Evolutionary conservation across 192 early-diverging fungal genomes (phyloP).

Genomic region (Coemansia sp.): DNA sequence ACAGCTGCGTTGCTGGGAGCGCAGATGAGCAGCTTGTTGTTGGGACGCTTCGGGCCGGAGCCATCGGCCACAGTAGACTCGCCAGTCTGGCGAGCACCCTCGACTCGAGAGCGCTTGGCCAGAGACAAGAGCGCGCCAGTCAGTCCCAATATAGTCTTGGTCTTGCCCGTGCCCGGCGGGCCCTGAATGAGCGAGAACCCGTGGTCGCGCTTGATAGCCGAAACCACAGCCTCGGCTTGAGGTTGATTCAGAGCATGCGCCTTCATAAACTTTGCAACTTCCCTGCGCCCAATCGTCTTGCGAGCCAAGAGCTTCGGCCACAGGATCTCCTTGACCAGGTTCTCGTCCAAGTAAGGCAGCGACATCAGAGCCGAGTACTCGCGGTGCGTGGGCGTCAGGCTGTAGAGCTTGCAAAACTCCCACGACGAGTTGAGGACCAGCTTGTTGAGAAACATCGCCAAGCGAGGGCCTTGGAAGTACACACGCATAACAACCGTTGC

Average conservation of each 20-base stretch:
- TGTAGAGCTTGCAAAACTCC: constrained; percentile 52
- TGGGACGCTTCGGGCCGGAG: background rate
- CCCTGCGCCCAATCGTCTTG: constrained; percentile 24
- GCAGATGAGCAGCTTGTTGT: constrained; percentile 78
- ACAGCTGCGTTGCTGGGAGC: constrained; percentile 96
- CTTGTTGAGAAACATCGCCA: constrained; percentile 17
- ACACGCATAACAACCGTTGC: constrained; percentile 37
- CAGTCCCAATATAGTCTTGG: constrained; percentile 86
- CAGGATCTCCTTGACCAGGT: constrained; percentile 65
- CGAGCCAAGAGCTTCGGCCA: constrained; percentile 41
- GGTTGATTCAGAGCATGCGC: constrained; percentile 85
- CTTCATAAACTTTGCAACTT: constrained; percentile 53
- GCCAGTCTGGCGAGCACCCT: background rate
- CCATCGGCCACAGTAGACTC: background rate
- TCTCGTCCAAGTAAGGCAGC: constrained; percentile 58
- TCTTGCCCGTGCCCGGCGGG: constrained; percentile 72
- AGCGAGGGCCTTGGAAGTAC: constrained; percentile 18
- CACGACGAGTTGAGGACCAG: constrained; percentile 43
- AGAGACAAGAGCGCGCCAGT: constrained; percentile 62
- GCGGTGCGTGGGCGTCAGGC: constrained; percentile 73
- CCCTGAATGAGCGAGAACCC: constrained; percentile 93
- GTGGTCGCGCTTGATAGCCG: constrained; percentile 58
- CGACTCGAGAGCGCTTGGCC: background rate
- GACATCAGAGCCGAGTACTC: constrained; percentile 78
- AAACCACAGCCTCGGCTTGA: constrained; percentile 81